phyloP scores from a whole-genome alignment of 129 eudicot species.

The Artemisia tridentata region DNA sequence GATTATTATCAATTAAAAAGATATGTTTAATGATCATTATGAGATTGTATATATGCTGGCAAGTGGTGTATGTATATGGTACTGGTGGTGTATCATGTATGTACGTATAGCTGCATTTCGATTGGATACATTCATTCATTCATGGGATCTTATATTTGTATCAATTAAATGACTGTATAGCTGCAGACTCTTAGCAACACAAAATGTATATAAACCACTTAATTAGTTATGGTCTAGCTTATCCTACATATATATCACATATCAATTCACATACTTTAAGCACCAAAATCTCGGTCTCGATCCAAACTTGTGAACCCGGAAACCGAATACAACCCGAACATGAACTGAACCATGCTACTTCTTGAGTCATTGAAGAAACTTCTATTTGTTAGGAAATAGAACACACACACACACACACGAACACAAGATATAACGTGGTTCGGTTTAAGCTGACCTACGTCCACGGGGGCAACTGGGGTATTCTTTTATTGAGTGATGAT shows the following conservation, averaged over 20 bases:
- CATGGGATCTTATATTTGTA: background rate
- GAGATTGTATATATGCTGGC: too few relatives aligned
- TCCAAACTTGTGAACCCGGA: background rate
- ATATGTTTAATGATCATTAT: too few relatives aligned
- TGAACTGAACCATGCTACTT: background rate
- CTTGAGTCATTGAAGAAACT: background rate
- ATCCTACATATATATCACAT: background rate
- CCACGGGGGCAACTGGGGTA: too few relatives aligned
- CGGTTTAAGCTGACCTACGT: too few relatives aligned
- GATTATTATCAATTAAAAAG: too few relatives aligned
- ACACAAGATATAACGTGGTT: too few relatives aligned
- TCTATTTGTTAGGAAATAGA: too few relatives aligned
- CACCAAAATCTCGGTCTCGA: background rate
- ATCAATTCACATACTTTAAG: background rate
- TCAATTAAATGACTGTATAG: background rate
- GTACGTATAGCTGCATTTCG: background rate
- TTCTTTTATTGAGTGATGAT: too few relatives aligned
- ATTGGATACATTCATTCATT: background rate
- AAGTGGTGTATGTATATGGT: too few relatives aligned
- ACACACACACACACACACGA: too few relatives aligned
- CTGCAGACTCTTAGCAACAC: background rate
- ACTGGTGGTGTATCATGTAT: background rate
- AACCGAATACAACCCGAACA: background rate
- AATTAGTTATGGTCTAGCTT: background rate
- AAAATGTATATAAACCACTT: background rate